Evolutionary conservation across 495 filamentous ascomycete genomes (phyloP).

Genomic region (Umbilicaria muhlenbergii): DNA sequence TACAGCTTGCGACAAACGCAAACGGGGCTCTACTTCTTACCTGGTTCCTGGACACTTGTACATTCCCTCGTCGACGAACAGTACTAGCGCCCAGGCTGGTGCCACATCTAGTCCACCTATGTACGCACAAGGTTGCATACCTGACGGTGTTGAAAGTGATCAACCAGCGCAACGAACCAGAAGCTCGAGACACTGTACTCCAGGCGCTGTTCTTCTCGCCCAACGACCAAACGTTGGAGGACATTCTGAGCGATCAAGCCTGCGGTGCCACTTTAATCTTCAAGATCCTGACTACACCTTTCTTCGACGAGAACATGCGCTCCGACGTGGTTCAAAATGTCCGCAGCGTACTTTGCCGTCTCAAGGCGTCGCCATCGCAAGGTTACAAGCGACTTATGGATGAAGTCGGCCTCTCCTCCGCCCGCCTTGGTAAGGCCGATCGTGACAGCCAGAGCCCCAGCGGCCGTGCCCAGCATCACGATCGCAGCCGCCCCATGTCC

Average conservation of each 20-base stretch:
- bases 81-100: conserved; percentile 87
- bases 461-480: conserved; percentile 23
- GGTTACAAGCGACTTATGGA: conserved; percentile 98
- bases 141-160: conserved; percentile 96
- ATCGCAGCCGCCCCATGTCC: conserved; percentile 32
- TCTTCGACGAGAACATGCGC: conserved; percentile 87
- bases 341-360: conserved; percentile 68
- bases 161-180: conserved; percentile 89
- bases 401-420: conserved; percentile 71
- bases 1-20: conserved; percentile 89
- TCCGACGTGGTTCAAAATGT: conserved; percentile 80
- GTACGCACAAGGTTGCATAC: conserved; percentile 97
- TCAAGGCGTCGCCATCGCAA: conserved; percentile 87
- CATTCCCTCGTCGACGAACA: conserved; percentile 78
- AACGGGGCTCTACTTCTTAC: conserved; percentile 90
- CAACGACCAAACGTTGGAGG: conserved; percentile 74
- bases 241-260: conserved; percentile 77
- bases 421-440: conserved; percentile 27
- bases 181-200: conserved; percentile 83
- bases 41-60: conserved; percentile 98
- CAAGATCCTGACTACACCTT: conserved; percentile 94
- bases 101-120: conserved; percentile 90
- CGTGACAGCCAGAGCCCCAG: conserved; percentile 31
- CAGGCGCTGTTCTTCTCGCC: conserved; percentile 89
- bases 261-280: conserved; percentile 94